These are phyloP conservation scores for Micractinium conductrix DNA, from an alignment of 139 green algal species.

Conservation along the genomic window DNA sequence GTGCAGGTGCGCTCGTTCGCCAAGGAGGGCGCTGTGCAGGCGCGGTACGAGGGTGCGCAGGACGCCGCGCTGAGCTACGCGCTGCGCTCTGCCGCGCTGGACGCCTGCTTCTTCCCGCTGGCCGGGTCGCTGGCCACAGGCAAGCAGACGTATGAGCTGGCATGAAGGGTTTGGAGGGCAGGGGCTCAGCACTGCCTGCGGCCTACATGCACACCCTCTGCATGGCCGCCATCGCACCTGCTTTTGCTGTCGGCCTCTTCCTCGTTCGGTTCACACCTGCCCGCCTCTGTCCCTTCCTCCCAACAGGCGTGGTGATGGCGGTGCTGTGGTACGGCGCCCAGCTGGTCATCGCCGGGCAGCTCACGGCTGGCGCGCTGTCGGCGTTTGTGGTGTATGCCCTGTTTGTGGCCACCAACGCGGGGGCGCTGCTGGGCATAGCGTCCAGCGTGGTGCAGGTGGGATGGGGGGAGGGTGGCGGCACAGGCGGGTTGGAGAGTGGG, in stretches of 20 bases:
- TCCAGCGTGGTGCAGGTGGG: slow-evolving; percentile 49
- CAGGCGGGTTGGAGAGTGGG: not conserved
- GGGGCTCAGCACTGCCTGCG: too few species aligned
- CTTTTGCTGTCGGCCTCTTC: too few species aligned
- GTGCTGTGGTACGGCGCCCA: slow-evolving; percentile 79
- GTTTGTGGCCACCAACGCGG: slow-evolving; percentile 52
- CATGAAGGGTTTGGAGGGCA: too few species aligned
- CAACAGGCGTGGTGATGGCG: slow-evolving; percentile 48
- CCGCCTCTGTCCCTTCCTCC: not conserved
- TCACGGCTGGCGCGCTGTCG: slow-evolving; percentile 58
- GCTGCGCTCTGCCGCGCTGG: slow-evolving; percentile 35
- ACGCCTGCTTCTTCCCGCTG: slow-evolving; percentile 47
- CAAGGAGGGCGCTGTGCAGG: slow-evolving; percentile 49
- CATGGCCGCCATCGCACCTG: too few species aligned
- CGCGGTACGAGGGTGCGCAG: slow-evolving; percentile 30
- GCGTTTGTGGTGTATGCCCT: slow-evolving; percentile 64
- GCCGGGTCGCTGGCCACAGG: slow-evolving; percentile 42
- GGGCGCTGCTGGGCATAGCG: slow-evolving; percentile 44
- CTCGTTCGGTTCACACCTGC: too few species aligned
- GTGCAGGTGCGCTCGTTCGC: slow-evolving; percentile 50
- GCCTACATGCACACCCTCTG: too few species aligned
- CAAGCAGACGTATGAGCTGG: not conserved
- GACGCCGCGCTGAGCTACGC: slow-evolving; percentile 31
- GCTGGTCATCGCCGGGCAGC: slow-evolving; percentile 56
- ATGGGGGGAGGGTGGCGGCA: too few species aligned